phyloP scores from a whole-genome alignment of 179 eudicot genomes.

The Silene coronaria region DNA sequence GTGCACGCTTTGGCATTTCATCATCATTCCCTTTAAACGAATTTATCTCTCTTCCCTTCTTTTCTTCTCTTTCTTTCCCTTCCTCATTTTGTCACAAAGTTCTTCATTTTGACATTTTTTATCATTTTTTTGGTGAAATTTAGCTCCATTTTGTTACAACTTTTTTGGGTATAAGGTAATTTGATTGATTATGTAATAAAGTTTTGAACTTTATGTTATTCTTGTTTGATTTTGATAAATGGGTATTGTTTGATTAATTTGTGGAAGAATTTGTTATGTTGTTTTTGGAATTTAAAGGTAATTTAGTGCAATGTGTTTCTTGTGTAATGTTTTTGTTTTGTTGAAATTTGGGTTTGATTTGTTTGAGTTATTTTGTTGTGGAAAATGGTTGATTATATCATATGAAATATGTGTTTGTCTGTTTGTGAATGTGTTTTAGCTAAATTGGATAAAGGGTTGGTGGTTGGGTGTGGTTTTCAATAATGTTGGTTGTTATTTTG shows the following conservation, averaged over 20 bases:
- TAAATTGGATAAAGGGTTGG: slow-evolving; percentile 24
- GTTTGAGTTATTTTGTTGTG: slow-evolving; percentile 18
- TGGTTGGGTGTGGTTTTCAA: slow-evolving; percentile 24
- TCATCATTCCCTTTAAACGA: slow-evolving; percentile 34
- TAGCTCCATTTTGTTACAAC: slow-evolving; percentile 17
- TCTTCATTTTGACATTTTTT: slow-evolving; percentile 11
- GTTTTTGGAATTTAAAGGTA: not conserved
- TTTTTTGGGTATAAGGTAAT: slow-evolving; percentile 19
- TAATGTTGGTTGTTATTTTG: slow-evolving; percentile 7
- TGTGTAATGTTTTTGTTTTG: not conserved
- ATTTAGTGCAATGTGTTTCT: not conserved
- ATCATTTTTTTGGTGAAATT: slow-evolving; percentile 16
- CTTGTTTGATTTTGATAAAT: slow-evolving; percentile 18
- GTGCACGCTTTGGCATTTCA: slow-evolving; percentile 60
- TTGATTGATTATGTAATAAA: not conserved
- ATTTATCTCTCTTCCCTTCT: slow-evolving; percentile 18
- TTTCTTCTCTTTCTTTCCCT: slow-evolving; percentile 23
- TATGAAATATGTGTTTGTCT: not conserved
- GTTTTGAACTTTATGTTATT: not conserved
- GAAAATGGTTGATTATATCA: slow-evolving; percentile 9
- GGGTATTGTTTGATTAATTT: slow-evolving; percentile 16
- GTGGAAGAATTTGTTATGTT: slow-evolving; percentile 2
- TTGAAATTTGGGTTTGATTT: slow-evolving; percentile 23
- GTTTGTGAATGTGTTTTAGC: slow-evolving; percentile 8
- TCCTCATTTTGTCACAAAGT: slow-evolving; percentile 5